Base-by-base conservation (phyloP, 2,329 filamentous ascomycete genomes). In the Alternaria solani region DNA sequence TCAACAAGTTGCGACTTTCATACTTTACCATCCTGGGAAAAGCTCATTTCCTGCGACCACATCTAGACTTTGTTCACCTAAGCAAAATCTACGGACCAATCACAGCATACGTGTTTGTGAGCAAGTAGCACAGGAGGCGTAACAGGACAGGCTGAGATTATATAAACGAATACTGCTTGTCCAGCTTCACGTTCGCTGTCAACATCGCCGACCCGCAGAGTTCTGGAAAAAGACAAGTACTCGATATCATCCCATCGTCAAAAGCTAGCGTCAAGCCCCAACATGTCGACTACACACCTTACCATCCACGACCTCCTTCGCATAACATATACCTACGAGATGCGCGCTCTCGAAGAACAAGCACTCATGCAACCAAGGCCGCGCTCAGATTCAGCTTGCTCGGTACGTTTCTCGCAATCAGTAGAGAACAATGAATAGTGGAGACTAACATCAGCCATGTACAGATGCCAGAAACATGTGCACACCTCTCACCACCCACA, bases 261-360 rank as follows among this genome's bases (percentile, higher is more conserved):
- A 20, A 20, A 39, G n/a, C 38, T 11, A 39, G 38, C 38, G 4
- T 25, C 34, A 26, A 38, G 7, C 30, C n/a, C 20, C 49, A 64
- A 51, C 12, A 76, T 76, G 74, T 75, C 74, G 61, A 76, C 74
- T 5, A 70, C 61, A n/a, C 68, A 69, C 55, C 57, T 76, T 5
- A 68, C 72, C 8, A 59, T 76, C 43, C 66, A 75, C 63, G 74
- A 76, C 43, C 60, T 76, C 9, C 67, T 76, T 16, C 74, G 74
- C 62, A 75, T 76, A 58, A 75, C 74, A 20, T 75, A 75, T 51
- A 71, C 68, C 1, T 76, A 76, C 53, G 74, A 76, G 57, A 64
- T 68, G n/a, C 67, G 65, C 46, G 69, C 69, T 8, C 43, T 68
- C 11, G 65, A 69, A 49, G 63, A 61, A 34, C 62, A 66, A 49